Percentiles rank a stretch among this genome's conserved stretches.
Conservation (phyloP, 2,329 filamentous ascomycete genomes). For the Albophoma yamanashiensis region DNA sequence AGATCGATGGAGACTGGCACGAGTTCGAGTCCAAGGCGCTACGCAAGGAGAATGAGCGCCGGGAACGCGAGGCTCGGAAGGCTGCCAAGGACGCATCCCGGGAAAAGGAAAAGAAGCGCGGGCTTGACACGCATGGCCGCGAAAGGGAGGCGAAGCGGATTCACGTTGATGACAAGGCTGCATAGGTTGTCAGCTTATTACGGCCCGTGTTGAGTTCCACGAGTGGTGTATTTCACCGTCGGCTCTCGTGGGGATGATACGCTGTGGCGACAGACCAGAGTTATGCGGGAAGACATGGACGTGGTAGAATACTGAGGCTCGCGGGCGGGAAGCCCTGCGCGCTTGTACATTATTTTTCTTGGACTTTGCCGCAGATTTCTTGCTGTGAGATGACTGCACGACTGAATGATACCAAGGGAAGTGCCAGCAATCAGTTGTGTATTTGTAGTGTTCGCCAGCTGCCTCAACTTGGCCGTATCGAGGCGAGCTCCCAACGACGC, state of each 20-base stretch:
- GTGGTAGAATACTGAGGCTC: background rate
- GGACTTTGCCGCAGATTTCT: background rate
- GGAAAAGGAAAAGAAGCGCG: constrained; percentile 29
- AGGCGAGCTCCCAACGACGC: no score
- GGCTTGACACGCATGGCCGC: constrained; percentile 18
- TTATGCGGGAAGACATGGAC: background rate
- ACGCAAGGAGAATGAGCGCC: constrained; percentile 75
- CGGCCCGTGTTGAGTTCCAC: background rate
- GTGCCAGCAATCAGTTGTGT: background rate
- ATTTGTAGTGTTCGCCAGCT: background rate
- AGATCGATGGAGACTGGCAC: constrained; percentile 91
- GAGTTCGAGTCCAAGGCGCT: constrained; percentile 96
- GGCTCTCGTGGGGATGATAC: background rate
- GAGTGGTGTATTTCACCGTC: background rate
- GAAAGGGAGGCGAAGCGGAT: constrained; percentile 22
- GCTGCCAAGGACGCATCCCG: constrained; percentile 27
- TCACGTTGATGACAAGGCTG: constrained; percentile 16
- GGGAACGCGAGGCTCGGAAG: constrained; percentile 41
- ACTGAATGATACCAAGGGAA: background rate
- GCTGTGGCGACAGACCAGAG: background rate
- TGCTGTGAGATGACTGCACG: background rate
- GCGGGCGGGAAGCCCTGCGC: background rate
- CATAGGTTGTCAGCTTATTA: background rate
- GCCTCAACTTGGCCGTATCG: no score
- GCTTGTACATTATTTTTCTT: background rate